Conservation (phyloP, 2,329 filamentous ascomycete genomes). For the Venturia oleaginea region DNA sequence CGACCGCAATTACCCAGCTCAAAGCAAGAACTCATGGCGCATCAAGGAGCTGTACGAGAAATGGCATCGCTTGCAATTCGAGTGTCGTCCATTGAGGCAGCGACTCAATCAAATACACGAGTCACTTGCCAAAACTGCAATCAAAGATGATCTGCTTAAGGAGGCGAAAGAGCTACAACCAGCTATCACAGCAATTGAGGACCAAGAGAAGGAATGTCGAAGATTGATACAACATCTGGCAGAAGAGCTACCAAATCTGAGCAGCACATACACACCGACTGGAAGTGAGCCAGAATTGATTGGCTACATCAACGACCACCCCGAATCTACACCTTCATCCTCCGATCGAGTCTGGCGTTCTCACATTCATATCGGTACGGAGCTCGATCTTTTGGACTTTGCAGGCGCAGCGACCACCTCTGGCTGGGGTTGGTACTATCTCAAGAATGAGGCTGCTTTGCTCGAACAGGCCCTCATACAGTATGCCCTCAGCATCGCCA, state of each 20-base stretch:
- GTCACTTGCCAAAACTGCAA: slow-evolving; percentile 36
- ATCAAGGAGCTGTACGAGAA: slow-evolving; percentile 40
- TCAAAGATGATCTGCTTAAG: slow-evolving; percentile 36
- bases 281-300: slow-evolving; percentile 57
- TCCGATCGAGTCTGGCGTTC: slow-evolving; percentile 52
- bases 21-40: slow-evolving; percentile 42
- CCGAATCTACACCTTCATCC: slow-evolving; percentile 26
- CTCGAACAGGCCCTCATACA: slow-evolving; percentile 91
- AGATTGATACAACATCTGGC: slow-evolving; percentile 56
- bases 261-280: slow-evolving; percentile 63
- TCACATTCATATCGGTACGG: slow-evolving; percentile 76
- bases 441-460: slow-evolving; percentile 81
- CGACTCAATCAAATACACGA: slow-evolving; percentile 56
- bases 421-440: slow-evolving; percentile 97
- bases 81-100: slow-evolving; percentile 54
- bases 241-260: slow-evolving; percentile 76
- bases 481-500: slow-evolving; percentile 69
- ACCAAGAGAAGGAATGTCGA: slow-evolving; percentile 43
- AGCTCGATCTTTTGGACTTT: slow-evolving; percentile 93
- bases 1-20: slow-evolving; percentile 68
- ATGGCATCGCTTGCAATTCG: slow-evolving; percentile 39
- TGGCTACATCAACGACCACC: slow-evolving; percentile 66
- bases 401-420: slow-evolving; percentile 68
- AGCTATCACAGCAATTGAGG: slow-evolving; percentile 51
- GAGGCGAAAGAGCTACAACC: slow-evolving; percentile 59